These are phyloP conservation scores for Penicillium alfredii DNA, from an alignment of 495 filamentous ascomycete genomes.

Conservation along the genomic window DNA sequence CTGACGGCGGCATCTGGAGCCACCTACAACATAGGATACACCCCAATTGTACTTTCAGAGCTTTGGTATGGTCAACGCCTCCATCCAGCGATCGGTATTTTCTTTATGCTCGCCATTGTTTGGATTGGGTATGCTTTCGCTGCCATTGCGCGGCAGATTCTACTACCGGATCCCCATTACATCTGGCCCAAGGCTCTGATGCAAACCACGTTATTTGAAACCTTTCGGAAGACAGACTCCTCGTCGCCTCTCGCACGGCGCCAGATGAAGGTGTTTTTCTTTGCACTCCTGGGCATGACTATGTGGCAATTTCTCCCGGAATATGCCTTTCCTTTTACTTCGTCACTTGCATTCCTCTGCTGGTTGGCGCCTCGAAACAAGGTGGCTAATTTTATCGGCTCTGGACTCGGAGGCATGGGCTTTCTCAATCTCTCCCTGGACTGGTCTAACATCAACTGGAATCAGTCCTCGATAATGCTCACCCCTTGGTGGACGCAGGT, in stretches of 20 bases:
- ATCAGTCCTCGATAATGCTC: slow-evolving; percentile 44
- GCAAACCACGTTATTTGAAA: slow-evolving; percentile 51
- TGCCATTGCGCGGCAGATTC: slow-evolving; percentile 46
- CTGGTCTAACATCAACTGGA: slow-evolving; percentile 53
- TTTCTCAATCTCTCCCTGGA: slow-evolving; percentile 52
- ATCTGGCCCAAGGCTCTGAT: slow-evolving; percentile 47
- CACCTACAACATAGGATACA: slow-evolving; percentile 44
- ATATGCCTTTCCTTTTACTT: slow-evolving; percentile 50
- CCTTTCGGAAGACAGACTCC: slow-evolving; percentile 45
- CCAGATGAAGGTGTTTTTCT: slow-evolving; percentile 52
- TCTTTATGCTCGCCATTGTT: slow-evolving; percentile 54
- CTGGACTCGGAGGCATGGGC: slow-evolving; percentile 53
- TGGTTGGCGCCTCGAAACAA: slow-evolving; percentile 53
- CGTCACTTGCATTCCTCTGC: slow-evolving; percentile 55
- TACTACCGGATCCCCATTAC: slow-evolving; percentile 51
- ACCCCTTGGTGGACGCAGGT: slow-evolving; percentile 53
- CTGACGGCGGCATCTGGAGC: slow-evolving; percentile 51
- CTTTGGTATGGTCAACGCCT: slow-evolving; percentile 47
- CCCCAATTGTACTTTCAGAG: slow-evolving; percentile 46
- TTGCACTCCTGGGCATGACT: slow-evolving; percentile 42
- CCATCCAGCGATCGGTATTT: slow-evolving; percentile 45
- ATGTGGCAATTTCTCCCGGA: slow-evolving; percentile 57
- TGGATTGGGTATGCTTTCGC: slow-evolving; percentile 52
- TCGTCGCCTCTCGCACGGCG: slow-evolving; percentile 43
- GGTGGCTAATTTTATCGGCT: slow-evolving; percentile 53